Base-by-base conservation (phyloP, 805 yeast genomes). In the Grigorovia humatica region DNA sequence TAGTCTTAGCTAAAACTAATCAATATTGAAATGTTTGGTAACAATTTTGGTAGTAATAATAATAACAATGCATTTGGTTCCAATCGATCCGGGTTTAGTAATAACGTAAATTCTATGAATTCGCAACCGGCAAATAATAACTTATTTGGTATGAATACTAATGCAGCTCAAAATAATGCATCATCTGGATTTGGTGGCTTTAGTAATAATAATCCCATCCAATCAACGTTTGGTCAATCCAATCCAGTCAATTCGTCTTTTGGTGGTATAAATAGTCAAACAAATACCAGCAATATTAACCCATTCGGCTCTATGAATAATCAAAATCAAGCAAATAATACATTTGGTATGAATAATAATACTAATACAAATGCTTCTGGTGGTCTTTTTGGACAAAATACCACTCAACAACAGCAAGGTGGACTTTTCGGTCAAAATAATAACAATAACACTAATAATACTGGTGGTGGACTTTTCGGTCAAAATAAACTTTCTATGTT, bases 351-450 rank as follows among this genome's bases (percentile, higher is more conserved):
- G 44, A 59, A 56, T 43, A 40, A 32, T n/a, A 59, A 56, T 44
- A 59, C 35, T 9, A 29, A 40, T 13, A 42, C 55, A 44, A 59
- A 59, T 23, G 52, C 61, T 27, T 40, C 18, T 35, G 47, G 41
- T 27, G 68, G 67, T 17, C 43, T 65, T 29, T 67, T 68, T 56
- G 72, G 72, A 23, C 52, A 52, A 20, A 59, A 59, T 51, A 52
- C 52, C 38, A 56, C 55, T 48, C 57, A 55, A 46, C 51, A 48
- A 27, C 48, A 17, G 65, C 65, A 49, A 62, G 71, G 73, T 38
- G 70, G 70, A 17, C 45, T 68, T 38, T 70, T 70, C 54, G 74
- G 74, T n/a, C 59, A 57, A 48, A 59, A 60, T 27, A 63, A 60
- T 49, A 44, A 18, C 20, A 44, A 44, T 17, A 44, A 15, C 17